Evolutionary conservation across 148 eudicot species (phyloP), one percentile per base, ranked within the genome.

Genomic region (Rhododendron ferrugineum): DNA sequence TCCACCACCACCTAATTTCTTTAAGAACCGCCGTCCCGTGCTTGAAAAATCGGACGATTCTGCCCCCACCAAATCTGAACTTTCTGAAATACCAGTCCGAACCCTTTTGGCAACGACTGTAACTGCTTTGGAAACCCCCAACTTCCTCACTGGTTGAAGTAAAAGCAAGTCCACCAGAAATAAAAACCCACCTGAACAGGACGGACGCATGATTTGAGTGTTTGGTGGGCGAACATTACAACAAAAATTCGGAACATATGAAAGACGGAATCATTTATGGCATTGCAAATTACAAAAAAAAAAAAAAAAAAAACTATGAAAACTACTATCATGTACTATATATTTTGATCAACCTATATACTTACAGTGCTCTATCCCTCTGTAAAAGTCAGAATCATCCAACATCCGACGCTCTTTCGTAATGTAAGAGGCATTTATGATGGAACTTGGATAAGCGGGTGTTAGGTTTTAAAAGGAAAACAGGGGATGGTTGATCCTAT

Each of bases 71-170:
- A 84, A 87, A 83, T 86, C 70, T 56, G 85, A 79, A 74, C 83
- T 86, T 46, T 79, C 92, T 14, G 37, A 40, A 40, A 64, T 90
- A 84, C 89, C 80, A 44, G 91, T 90, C 74, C 89, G 86, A 42
- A 92, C 79, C 66, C 97, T 91, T 85, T 89, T 87, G 10, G 95
- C 90, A 87, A 91, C 90, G n/a, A 86, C 88, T 75, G 76, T 87
- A 84, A 94, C 92, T 49, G 93, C 95, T 75, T 86, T 94, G 50
- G 87, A 82, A 80, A 78, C 83, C 47, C 83, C 83, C 62, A 93
- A 82, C 87, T 80, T 93, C 83, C 87, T 92, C 64, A 91, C 90
- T 46, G 89, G 91, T 47, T 88, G 88, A 2, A 77, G 42, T 78
- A 90, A 79, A 66, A 83, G 83, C 30, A 85, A 88, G 82, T 93